A percentile compares a stretch with the other conserved stretches of the same genome.
These are phyloP conservation scores for Morella rubra DNA, from an alignment of 306 rosid genomes.

Conservation along the genomic window DNA sequence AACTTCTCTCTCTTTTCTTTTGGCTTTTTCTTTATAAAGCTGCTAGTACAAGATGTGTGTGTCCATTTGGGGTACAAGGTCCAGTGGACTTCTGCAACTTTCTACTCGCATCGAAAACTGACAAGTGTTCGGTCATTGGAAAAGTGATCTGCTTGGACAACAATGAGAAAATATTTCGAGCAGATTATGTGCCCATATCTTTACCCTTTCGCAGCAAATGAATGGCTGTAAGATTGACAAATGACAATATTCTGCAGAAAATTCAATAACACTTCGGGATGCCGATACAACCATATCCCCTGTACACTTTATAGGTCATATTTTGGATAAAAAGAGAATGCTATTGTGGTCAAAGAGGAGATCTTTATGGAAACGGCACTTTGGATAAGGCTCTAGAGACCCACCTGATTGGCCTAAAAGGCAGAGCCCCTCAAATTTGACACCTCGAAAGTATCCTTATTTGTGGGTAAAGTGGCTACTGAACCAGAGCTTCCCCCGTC, in stretches of 20 bases:
- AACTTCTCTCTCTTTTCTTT: too few relatives aligned
- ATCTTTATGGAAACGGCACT: not conserved
- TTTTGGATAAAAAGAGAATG: not conserved
- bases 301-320: not conserved
- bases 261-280: not conserved
- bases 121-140: not conserved
- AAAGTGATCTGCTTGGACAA: not conserved
- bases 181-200: not conserved
- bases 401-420: conserved; percentile 15
- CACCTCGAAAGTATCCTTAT: conserved; percentile 24
- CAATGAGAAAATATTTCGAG: not conserved
- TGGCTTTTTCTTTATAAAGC: too few relatives aligned
- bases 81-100: conserved; percentile 1
- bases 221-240: not conserved
- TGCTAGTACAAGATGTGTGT: not conserved
- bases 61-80: not conserved
- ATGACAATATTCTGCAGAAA: not conserved
- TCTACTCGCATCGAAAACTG: not conserved
- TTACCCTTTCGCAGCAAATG: not conserved
- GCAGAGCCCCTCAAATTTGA: conserved; percentile 29
- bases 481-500: not conserved
- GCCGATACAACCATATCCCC: not conserved
- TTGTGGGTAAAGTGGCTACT: too few relatives aligned
- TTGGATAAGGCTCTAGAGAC: conserved; percentile 33
- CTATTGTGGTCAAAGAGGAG: conserved; percentile 16